Base-by-base conservation (phyloP, 371 early-diverging fungal species). In the Mortierella sp. region DNA sequence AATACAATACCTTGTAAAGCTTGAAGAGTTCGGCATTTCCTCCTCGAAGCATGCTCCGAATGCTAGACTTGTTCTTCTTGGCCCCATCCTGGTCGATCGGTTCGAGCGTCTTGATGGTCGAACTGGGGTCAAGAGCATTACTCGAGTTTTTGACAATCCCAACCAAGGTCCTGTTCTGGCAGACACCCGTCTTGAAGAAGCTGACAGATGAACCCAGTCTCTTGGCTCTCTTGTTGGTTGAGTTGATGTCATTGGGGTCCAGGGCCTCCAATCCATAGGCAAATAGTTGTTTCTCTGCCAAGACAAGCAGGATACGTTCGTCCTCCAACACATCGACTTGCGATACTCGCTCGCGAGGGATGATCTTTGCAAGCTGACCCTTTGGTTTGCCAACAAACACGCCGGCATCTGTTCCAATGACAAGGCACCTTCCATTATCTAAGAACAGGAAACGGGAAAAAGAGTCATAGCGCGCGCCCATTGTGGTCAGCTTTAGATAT, bases 381-480 rank as follows among this genome's bases (percentile, higher is more conserved):
- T 70, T 81, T 9, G 67, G 61, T 12, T 74, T 77, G 12, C 87
- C 87, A 11, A 90, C 86, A 72, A 88, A 95, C 7, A 97, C 86
- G 26, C 97, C 97, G 5, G 83, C 80, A 60, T 96, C 96, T 1
- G 96, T 95, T 56, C 96, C 97, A 47, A 96, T 88, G 4, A 90
- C 91, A 48, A 94, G 84, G 58, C 89, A 84, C 16, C 81, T 86
- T 66, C 90, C 87, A 63, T 91, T 85, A 64, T 90, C 90, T 83
- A 72, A 11, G 23, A 14, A 12, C 18, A 51, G 53, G 18, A 47
- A 23, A 12, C 53, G n/a, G 25, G 21, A 46, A 29, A 44, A 23
- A 37, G 37, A 43, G 21, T 47, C 25, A 37, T 53, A 21, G 25
- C 25, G 26, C 57, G 43, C 28, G 18, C 37, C 15, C 57, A 37